phyloP scores from a whole-genome alignment of 1,284 basidiomycete genomes.

The Puccinia polysora region DNA sequence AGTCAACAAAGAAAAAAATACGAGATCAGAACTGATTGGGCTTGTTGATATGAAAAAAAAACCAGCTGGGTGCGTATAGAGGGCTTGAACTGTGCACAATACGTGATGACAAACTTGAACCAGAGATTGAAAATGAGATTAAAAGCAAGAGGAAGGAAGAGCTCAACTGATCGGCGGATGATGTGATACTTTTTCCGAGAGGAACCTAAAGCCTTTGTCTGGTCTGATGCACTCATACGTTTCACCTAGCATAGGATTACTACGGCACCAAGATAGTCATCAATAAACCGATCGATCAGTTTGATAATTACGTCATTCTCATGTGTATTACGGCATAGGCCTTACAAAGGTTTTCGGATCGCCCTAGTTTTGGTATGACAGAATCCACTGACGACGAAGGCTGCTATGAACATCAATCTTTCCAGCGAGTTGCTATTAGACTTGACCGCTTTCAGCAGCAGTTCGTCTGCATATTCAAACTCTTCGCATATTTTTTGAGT shows the following conservation, averaged over 20 bases:
- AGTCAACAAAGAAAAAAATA: not conserved
- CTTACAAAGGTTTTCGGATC: conserved; percentile 79
- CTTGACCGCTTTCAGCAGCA: conserved; percentile 64
- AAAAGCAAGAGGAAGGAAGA: not conserved
- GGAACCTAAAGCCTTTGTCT: conserved; percentile 61
- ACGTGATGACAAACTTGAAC: not conserved
- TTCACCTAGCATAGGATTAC: conserved; percentile 79
- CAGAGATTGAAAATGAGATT: not conserved
- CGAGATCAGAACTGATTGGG: not conserved
- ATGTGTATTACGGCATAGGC: conserved; percentile 48
- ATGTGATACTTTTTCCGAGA: conserved; percentile 83
- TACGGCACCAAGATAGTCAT: conserved; percentile 50
- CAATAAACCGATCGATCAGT: not conserved
- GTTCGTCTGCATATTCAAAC: conserved; percentile 66
- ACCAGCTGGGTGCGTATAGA: not conserved
- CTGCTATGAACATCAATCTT: conserved; percentile 70
- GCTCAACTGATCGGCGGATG: conserved; percentile 62
- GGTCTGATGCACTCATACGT: conserved; percentile 74
- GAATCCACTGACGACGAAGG: conserved; percentile 77
- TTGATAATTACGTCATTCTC: not conserved
- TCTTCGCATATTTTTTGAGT: conserved; percentile 72
- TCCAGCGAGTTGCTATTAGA: conserved; percentile 62
- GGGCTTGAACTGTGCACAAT: not conserved
- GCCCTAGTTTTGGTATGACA: conserved; percentile 72
- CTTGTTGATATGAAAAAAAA: not conserved